These are phyloP conservation scores for Laetiporus sulphureus DNA, from an alignment of 1,284 basidiomycete species.

Conservation along the genomic window DNA sequence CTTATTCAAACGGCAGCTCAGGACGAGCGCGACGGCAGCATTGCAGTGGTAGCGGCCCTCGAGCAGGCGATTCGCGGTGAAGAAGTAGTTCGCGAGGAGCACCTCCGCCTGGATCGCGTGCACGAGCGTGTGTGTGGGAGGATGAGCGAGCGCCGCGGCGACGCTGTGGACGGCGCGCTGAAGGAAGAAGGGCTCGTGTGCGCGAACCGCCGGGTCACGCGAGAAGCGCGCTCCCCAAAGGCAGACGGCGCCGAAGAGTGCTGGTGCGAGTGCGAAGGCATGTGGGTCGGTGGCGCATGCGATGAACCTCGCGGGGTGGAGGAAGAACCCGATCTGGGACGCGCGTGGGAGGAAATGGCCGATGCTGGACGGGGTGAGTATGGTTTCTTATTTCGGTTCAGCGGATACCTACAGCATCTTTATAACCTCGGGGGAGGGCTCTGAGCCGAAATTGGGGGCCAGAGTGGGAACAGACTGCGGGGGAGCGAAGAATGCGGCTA, in stretches of 20 bases:
- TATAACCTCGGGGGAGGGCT: conserved; percentile 14
- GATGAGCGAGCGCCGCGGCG: conserved; percentile 22
- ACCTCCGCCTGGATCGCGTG: conserved; percentile 40
- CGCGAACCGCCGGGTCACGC: conserved; percentile 12
- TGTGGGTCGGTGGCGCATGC: conserved; percentile 10
- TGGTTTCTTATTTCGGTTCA: neutral
- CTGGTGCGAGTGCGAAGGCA: conserved; percentile 18
- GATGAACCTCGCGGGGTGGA: conserved; percentile 15
- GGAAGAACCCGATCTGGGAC: conserved; percentile 33
- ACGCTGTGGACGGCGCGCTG: conserved; percentile 22
- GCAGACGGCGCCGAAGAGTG: conserved; percentile 22
- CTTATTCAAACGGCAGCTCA: conserved; percentile 28
- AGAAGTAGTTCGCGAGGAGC: conserved; percentile 39
- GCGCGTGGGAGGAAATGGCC: conserved; percentile 28
- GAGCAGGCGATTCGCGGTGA: conserved; percentile 31
- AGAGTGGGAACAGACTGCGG: too few relatives aligned
- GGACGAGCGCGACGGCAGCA: conserved; percentile 32
- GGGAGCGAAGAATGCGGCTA: too few relatives aligned
- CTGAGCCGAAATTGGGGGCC: too few relatives aligned
- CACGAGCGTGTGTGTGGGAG: conserved; percentile 30
- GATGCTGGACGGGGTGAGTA: conserved; percentile 20
- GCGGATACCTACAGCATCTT: conserved; percentile 15
- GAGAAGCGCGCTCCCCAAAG: conserved; percentile 24
- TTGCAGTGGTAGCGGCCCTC: conserved; percentile 39
- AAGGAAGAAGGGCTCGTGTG: conserved; percentile 21